phyloP scores from a whole-genome alignment of 352 stramenopile species.

The Globisporangium emineosum region DNA sequence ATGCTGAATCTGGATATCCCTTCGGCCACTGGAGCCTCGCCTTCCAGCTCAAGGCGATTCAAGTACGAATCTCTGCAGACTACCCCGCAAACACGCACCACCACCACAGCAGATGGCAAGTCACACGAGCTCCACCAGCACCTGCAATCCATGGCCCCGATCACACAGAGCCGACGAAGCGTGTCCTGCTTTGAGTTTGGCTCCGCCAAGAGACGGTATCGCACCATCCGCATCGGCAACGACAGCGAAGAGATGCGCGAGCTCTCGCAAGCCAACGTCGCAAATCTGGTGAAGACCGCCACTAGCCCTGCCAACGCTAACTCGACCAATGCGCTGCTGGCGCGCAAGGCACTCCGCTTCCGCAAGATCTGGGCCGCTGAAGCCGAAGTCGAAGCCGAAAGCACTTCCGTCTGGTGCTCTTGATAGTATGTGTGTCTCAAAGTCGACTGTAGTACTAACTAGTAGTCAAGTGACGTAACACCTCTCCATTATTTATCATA shows the following conservation, averaged over 20 bases:
- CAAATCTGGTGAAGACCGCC: neutral
- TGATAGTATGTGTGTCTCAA: too few species aligned
- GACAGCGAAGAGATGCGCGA: neutral
- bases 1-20: too few species aligned
- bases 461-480: too few species aligned
- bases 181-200: neutral
- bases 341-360: neutral
- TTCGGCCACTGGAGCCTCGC: too few species aligned
- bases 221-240: neutral
- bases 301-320: neutral
- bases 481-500: too few species aligned
- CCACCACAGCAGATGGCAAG: neutral
- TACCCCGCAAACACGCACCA: neutral
- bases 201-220: neutral
- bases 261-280: neutral
- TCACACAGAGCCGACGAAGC: neutral
- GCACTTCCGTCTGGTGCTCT: too few species aligned
- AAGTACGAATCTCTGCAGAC: neutral
- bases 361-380: too few species aligned
- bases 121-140: neutral
- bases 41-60: neutral
- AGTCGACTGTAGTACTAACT: too few species aligned
- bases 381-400: too few species aligned
- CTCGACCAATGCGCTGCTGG: neutral
- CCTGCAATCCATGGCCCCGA: neutral